Evolutionary conservation across 2,329 filamentous ascomycete species (phyloP), one percentile per base, ranked within the genome.

Genomic region (Colletotrichum plurivorum): DNA sequence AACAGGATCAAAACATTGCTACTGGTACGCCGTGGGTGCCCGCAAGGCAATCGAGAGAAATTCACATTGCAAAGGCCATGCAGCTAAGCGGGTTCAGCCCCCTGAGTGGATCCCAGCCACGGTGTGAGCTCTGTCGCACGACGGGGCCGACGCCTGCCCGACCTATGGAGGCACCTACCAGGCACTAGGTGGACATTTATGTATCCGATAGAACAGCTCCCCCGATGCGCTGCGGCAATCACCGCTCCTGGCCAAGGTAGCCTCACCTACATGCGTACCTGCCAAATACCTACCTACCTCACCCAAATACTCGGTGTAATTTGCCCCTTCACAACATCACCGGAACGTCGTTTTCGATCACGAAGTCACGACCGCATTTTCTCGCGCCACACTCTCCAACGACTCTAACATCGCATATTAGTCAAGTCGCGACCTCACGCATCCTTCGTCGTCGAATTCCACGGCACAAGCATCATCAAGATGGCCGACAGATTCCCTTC

Each of bases 401-500:
- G 60, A 59, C 48, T 55, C 25, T 20, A 27, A 49, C 91, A 83
- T 96, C 16, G 41, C 41, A 16, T 18, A 9, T 46, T 46, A 16
- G 18, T 18, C 45, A 18, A 18, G 45, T 15, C 45, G 18, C 46
- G n/a, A 53, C 49, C 22, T 31, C 89, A 93, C 82, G 95, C 96
- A 43, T 93, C 89, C 93, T 95, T 95, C 67, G 67, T 80, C 74
- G 18, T 36, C 36, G 36, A 52, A 43, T 45, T 65, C 59, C 52
- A 25, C 43, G 10, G 8, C 15, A 59, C 57, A 63, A 60, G 41
- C 52, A 57, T 43, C 54, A 48, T 69, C 76, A 83, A 76, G 52
- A 94, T 94, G 92, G 92, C 92, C 56, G 92, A 94, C 82, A 85
- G 92, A 76, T 94, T 94, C 80, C 92, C 92, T 75, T 93, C 92